These are phyloP conservation scores for Vicia sativa DNA, from an alignment of 306 rosid species.

Conservation along the genomic window DNA sequence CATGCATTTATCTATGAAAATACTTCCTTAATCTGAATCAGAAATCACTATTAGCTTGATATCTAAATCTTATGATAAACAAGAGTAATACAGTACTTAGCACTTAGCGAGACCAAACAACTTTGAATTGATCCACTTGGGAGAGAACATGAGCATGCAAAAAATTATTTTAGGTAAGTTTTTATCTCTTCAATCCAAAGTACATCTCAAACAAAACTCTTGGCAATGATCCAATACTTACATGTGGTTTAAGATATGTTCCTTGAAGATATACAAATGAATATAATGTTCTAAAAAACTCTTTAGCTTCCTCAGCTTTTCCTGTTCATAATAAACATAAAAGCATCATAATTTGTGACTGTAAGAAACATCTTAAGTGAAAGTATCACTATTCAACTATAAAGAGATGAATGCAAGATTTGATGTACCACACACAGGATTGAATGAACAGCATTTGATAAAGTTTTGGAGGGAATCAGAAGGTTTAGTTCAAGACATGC, in stretches of 20 bases:
- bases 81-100: slow-evolving; percentile 6
- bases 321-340: slow-evolving; percentile 56
- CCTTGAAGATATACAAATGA: slow-evolving; percentile 86
- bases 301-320: slow-evolving; percentile 67
- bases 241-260: slow-evolving; percentile 91
- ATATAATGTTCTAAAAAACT: slow-evolving; percentile 73
- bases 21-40: slow-evolving; percentile 10
- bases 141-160: slow-evolving; percentile 30
- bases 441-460: background rate
- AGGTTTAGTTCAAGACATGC: slow-evolving; percentile 3
- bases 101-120: slow-evolving; percentile 6
- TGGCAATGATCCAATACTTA: slow-evolving; percentile 50
- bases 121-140: slow-evolving; percentile 3
- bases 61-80: slow-evolving; percentile 22
- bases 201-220: slow-evolving; percentile 32
- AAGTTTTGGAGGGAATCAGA: background rate
- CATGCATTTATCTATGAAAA: background rate
- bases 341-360: background rate
- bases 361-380: slow-evolving; percentile 13
- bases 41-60: background rate
- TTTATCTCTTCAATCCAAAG: slow-evolving; percentile 35
- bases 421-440: background rate
- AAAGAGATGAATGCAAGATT: slow-evolving; percentile 10
- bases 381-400: background rate
- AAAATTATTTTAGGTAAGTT: background rate